phyloP scores from a whole-genome alignment of 139 green algal species.

The Nannochloris sp. region DNA sequence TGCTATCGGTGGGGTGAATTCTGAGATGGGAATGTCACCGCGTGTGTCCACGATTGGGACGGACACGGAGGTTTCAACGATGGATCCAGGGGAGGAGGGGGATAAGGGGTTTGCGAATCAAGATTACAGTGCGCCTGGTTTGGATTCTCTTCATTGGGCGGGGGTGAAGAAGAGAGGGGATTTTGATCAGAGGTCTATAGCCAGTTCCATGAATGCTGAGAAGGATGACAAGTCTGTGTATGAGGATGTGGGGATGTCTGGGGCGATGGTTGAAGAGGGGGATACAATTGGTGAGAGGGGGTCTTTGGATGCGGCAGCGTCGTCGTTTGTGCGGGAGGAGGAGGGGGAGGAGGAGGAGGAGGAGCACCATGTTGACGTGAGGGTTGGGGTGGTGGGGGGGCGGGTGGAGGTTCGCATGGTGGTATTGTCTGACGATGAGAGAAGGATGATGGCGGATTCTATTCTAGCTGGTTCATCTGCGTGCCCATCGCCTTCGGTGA shows the following conservation, averaged over 20 bases:
- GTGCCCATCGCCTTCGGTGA: too few relatives aligned
- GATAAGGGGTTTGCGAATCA: neutral
- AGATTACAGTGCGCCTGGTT: conserved; percentile 2
- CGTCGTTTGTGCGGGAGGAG: neutral
- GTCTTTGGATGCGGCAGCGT: too few relatives aligned
- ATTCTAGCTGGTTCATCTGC: too few relatives aligned
- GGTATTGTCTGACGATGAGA: neutral
- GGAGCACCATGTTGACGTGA: neutral
- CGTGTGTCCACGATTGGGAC: conserved; percentile 10
- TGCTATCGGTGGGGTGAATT: neutral
- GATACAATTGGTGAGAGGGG: too few relatives aligned
- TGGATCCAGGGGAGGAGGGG: neutral
- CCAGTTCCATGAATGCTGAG: conserved; percentile 13
- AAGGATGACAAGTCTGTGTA: conserved; percentile 27
- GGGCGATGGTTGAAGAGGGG: too few relatives aligned
- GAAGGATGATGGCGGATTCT: too few relatives aligned
- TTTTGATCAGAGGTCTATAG: conserved; percentile 9
- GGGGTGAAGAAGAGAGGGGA: conserved; percentile 5
- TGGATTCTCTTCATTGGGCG: conserved; percentile 16
- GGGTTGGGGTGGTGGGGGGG: neutral
- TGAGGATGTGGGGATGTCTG: conserved; percentile 7
- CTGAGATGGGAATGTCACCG: conserved; percentile 10
- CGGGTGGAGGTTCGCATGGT: neutral
- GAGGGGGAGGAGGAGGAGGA: conserved; percentile 14
- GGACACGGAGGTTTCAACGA: neutral